Evolutionary conservation across 257 asterid genomes (phyloP).

Genomic region (Thymus mandschuricus): DNA sequence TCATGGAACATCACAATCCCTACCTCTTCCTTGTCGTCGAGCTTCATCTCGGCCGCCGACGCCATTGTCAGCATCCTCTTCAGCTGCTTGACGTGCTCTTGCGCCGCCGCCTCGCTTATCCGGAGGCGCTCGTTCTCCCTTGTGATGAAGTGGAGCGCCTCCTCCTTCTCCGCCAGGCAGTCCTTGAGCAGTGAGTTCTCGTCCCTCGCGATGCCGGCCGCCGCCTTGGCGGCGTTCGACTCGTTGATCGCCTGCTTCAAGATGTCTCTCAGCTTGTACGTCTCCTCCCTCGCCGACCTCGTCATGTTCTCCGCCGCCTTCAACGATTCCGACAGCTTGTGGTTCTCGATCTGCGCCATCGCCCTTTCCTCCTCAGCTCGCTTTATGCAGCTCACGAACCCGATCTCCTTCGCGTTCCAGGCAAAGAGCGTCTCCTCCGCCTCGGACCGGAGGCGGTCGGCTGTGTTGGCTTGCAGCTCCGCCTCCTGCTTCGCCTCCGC

Average conservation of each 20-base stretch:
- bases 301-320: conserved; percentile 54
- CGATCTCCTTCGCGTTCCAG: conserved; percentile 90
- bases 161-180: conserved; percentile 64
- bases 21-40: conserved; percentile 38
- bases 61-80: conserved; percentile 60
- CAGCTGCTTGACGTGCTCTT: conserved; percentile 63
- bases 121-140: conserved; percentile 69
- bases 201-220: conserved; percentile 70
- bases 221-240: conserved; percentile 79
- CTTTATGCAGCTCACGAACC: conserved; percentile 72
- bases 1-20: conserved; percentile 40
- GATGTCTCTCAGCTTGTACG: conserved; percentile 62
- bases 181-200: conserved; percentile 75
- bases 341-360: conserved; percentile 48
- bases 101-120: conserved; percentile 62
- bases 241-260: conserved; percentile 79
- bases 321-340: conserved; percentile 45
- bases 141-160: conserved; percentile 55
- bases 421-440: conserved; percentile 83
- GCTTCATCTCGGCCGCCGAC: conserved; percentile 44
- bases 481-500: conserved; percentile 56
- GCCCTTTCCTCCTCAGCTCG: conserved; percentile 73
- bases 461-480: conserved; percentile 53
- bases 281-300: conserved; percentile 60
- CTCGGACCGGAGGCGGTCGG: conserved; percentile 70